Evolutionary conservation across 2,329 filamentous ascomycete species (phyloP), one percentile per base, ranked within the genome.

Genomic region (Alternaria triticimaculans): DNA sequence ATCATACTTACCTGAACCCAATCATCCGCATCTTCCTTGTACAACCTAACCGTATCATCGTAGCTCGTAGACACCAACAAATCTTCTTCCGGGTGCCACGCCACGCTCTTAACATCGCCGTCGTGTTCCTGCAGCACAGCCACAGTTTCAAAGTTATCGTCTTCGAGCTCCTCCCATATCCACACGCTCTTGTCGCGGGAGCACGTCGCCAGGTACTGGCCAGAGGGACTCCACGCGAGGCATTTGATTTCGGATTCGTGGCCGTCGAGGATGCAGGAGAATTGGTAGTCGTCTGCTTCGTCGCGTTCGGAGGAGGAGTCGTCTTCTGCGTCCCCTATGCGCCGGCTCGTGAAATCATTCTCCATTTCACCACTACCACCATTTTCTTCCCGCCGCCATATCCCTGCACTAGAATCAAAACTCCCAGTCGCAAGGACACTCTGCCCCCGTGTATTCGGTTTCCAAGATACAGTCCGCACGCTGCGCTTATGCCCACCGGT

Each of bases 91-190:
- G 93, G 93, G 77, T 96, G 94, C 96, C 96, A 99, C 3, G 90
- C 88, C 2, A 99, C 92, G 68, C 90, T 93, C 80, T 99, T 99
- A 70, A 99, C 94, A 81, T 99, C 96, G 21, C 92, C 94, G 50
- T 94, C 92, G 78, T 99, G 96, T 81, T 98, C 96, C 80, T 92
- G 93, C 74, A 98, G 86, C 57, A 98, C 95, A 0, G 95, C 96
- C 15, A 98, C 90, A 2, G 96, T 98, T 85, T 99, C 96, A 84
- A 94, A 98, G 78, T 98, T 96, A 78, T 97, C 95, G 59, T 97
- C 94, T 15, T 90, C 92, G 58, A 97, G 87, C 78, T 98, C 96
- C 81, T 99, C 96, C 96, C 96, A 99, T 72, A 99, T 93, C 96
- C 96, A 99, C 18, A 98, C 93, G 15, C 89, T 92, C 83, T 98